Base-by-base conservation (phyloP, 306 rosid genomes). In the Cucurbita maxima region DNA sequence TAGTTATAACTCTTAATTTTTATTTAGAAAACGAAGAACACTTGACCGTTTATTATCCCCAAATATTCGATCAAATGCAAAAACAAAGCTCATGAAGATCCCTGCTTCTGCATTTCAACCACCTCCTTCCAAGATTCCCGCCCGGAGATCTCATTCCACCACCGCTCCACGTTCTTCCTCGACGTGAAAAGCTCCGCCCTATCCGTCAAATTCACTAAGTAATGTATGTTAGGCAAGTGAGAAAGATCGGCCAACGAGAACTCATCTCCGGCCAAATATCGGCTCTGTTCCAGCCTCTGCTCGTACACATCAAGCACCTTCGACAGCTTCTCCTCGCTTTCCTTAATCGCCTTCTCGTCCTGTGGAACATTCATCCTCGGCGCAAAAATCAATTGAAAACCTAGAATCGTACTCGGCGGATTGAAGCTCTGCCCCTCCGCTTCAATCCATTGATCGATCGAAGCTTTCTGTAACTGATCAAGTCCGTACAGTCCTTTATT, bases 171-270 rank as follows among this genome's bases (percentile, higher is more conserved):
- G 12, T 85, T 84, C 18, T 75, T 34, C 59, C 87, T 87, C 0
- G 87, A 83, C 66, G 84, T 66, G 75, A 89, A 84, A 36, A 88
- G 79, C 69, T 81, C 78, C 10, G 79, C 86, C 34, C 58, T 74
- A 4, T 83, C 82, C 1, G 88, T 50, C 10, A 64, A 73, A 55
- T 75, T 51, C 19, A 84, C 51, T 82, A 89, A 55, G 75, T 86
- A 92, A 5, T 92, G 90, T 0, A 84, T 45, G 77, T 92, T 92
- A 10, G 97, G 97, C 84, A 92, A 84, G 79, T 92, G 98, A 0
- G 95, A 92, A 62, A 89, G 98, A 41, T 92, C 98, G 0, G 98
- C 95, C 40, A 92, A 83, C 12, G 96, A 83, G 81, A 92, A 92
- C 5, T 89, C 82, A 15, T 92, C 88, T 0, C 98, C 96, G 0